These are phyloP conservation scores for Calocybe gangraenosa DNA, from an alignment of 768 basidiomycete genomes.

Conservation along the genomic window DNA sequence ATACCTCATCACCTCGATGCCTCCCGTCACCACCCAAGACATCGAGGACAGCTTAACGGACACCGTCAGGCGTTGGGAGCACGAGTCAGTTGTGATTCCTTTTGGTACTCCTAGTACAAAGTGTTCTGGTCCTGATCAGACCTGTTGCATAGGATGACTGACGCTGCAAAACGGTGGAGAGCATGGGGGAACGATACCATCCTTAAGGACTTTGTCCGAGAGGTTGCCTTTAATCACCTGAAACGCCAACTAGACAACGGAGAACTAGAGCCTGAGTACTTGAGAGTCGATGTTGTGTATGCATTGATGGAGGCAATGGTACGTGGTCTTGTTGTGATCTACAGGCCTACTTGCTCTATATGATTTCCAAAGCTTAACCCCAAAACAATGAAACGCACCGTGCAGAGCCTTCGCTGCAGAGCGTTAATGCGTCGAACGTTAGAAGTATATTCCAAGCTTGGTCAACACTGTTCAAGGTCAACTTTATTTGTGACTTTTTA, in stretches of 20 bases:
- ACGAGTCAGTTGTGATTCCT: conserved; percentile 8
- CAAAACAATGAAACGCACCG: conserved; percentile 16
- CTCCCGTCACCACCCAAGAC: conserved; percentile 13
- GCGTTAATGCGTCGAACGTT: conserved; percentile 12
- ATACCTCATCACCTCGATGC: conserved; percentile 6
- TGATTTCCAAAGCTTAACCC: conserved; percentile 10
- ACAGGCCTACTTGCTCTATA: not conserved
- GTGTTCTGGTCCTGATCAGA: not conserved
- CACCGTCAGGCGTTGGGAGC: conserved; percentile 13
- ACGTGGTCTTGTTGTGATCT: not conserved
- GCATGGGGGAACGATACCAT: conserved; percentile 12
- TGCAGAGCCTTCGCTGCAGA: conserved; percentile 18
- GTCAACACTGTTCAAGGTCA: not conserved
- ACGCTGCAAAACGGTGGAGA: conserved; percentile 15
- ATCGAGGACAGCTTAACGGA: conserved; percentile 12
- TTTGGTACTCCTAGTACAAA: not conserved
- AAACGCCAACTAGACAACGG: conserved; percentile 11
- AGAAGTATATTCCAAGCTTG: conserved; percentile 3
- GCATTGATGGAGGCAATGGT: conserved; percentile 16
- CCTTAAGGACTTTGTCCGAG: conserved; percentile 15
- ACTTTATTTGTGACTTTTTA: not conserved
- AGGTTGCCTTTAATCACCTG: conserved; percentile 16
- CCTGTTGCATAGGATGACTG: conserved; percentile 9
- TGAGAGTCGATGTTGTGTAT: conserved; percentile 13
- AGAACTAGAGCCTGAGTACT: conserved; percentile 11